Evolutionary conservation across 148 eudicot species (phyloP).

Genomic region (Simmondsia chinensis): DNA sequence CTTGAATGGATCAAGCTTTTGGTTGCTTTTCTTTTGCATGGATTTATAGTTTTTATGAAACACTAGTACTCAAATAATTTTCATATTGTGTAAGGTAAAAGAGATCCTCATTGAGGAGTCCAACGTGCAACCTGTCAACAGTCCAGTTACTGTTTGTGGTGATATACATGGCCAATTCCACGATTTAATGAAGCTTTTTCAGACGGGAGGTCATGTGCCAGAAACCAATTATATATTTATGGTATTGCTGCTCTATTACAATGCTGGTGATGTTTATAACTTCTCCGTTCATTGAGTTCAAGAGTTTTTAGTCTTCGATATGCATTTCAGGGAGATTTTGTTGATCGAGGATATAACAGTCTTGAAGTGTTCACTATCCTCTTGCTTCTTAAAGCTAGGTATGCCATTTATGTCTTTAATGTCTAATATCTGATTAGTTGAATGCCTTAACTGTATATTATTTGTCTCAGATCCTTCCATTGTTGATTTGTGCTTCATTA

Average conservation of each 20-base stretch:
- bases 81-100: conserved; percentile 52
- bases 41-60: background rate
- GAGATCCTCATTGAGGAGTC: conserved; percentile 97
- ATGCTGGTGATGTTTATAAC: background rate
- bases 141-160: conserved; percentile 99
- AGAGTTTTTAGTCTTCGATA: conserved; percentile 4
- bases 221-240: conserved; percentile 98
- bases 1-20: too few relatives aligned
- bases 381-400: conserved; percentile 99
- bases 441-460: background rate
- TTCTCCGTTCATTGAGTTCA: conserved; percentile 2
- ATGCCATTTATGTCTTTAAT: conserved; percentile 3
- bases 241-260: conserved; percentile 35
- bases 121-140: conserved; percentile 96
- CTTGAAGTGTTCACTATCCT: conserved; percentile 96
- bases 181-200: conserved; percentile 96
- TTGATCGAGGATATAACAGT: conserved; percentile 98
- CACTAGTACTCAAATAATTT: background rate
- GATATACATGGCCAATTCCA: conserved; percentile 99
- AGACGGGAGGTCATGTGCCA: conserved; percentile 98
- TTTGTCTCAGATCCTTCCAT: too few relatives aligned
- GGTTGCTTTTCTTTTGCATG: background rate
- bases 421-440: background rate
- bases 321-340: conserved; percentile 85
- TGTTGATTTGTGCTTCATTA: background rate